A percentile compares a stretch with the other conserved stretches of the same genome.
Conservation (phyloP, 345 rosid species). For the Viola odorata region DNA sequence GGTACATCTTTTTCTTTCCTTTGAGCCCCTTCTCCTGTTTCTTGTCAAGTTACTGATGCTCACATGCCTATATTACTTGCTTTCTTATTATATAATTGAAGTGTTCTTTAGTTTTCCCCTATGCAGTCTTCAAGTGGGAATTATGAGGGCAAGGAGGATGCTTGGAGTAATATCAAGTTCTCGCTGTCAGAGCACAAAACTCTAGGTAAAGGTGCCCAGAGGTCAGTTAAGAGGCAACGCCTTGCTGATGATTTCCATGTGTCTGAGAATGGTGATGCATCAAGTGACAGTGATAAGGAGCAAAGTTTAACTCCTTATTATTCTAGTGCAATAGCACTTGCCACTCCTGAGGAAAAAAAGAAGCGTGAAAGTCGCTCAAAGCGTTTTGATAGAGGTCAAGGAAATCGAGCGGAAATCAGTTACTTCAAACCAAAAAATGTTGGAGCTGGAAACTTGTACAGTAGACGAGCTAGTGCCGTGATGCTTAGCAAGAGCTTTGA, state of each 20-base stretch:
- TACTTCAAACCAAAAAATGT: constrained; percentile 54
- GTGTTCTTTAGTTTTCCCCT: constrained; percentile 7
- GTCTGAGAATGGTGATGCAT: constrained; percentile 55
- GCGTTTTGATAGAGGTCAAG: constrained; percentile 82
- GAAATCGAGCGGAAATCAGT: constrained; percentile 48
- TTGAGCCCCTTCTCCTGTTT: not conserved
- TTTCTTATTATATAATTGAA: not conserved
- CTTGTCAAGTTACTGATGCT: not conserved
- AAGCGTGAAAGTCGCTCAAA: constrained; percentile 88
- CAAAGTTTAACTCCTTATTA: constrained; percentile 62
- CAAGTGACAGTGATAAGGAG: constrained; percentile 97
- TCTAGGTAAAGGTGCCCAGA: constrained; percentile 46
- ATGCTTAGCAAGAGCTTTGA: constrained; percentile 68
- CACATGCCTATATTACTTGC: not conserved
- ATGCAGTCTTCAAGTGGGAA: constrained; percentile 43
- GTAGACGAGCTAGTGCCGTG: constrained; percentile 70
- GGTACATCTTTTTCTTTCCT: constrained; percentile 30
- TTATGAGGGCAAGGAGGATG: constrained; percentile 44
- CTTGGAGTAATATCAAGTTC: constrained; percentile 35
- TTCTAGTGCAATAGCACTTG: constrained; percentile 64
- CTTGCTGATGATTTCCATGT: constrained; percentile 38
- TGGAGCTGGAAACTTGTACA: constrained; percentile 56
- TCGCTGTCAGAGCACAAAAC: constrained; percentile 42
- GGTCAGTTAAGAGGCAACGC: constrained; percentile 75
- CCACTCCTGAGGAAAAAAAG: constrained; percentile 84